Percentiles rank a stretch among this genome's conserved stretches.
Conservation (phyloP, 257 asterid genomes). For the Solanum corneliomulleri region DNA sequence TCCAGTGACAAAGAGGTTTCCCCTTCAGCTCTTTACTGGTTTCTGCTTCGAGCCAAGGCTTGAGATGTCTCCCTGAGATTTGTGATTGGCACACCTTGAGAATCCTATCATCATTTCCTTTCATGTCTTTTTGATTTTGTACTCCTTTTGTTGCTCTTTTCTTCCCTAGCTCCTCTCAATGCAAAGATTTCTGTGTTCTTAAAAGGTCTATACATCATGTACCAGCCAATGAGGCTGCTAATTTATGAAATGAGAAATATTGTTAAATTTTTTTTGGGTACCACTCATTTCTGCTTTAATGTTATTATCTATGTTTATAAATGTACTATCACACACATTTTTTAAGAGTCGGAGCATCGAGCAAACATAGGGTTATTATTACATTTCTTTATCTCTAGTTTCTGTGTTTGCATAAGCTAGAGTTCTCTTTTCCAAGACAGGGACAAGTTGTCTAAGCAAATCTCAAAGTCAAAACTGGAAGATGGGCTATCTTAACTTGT, state of each 20-base stretch:
- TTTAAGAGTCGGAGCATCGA: neutral
- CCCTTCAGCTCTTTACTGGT: slow-evolving; percentile 90
- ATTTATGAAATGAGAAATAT: slow-evolving; percentile 8
- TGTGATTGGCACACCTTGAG: neutral
- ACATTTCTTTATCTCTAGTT: neutral
- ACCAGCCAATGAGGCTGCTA: slow-evolving; percentile 16
- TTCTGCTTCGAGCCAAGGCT: slow-evolving; percentile 91
- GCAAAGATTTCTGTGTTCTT: slow-evolving; percentile 3
- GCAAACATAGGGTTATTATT: neutral
- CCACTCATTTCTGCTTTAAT: neutral
- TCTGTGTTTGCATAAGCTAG: neutral
- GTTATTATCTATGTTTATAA: neutral
- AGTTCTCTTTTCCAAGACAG: neutral
- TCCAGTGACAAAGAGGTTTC: slow-evolving; percentile 79
- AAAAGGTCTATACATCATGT: slow-evolving; percentile 22
- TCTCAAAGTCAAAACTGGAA: neutral
- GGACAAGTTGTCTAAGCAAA: neutral
- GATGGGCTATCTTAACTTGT: slow-evolving; percentile 3
- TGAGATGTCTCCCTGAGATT: slow-evolving; percentile 58
- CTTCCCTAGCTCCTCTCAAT: neutral
- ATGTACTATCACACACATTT: neutral
- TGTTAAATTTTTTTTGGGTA: slow-evolving; percentile 10
- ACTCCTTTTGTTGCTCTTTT: neutral
- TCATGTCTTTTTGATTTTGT: slow-evolving; percentile 29
- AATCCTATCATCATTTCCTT: neutral